phyloP scores from a whole-genome alignment of 2,329 filamentous ascomycete species.

The Talaromyces sp. region DNA sequence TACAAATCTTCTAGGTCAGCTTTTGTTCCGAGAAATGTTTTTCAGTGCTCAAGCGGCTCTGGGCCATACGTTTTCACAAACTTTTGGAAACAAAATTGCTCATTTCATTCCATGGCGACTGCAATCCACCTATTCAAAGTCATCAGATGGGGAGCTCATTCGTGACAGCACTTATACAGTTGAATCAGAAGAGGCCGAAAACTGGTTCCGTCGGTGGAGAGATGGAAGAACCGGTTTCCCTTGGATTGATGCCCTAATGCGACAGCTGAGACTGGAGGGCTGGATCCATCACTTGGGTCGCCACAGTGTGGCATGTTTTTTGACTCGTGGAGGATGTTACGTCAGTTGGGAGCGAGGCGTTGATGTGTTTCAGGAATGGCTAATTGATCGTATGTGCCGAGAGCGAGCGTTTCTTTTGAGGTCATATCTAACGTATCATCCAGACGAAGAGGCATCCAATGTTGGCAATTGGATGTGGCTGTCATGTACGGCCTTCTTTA shows the following conservation, averaged over 20 bases:
- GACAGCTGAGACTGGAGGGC: conserved; percentile 64
- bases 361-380: conserved; percentile 70
- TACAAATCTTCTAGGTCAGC: conserved; percentile 64
- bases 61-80: conserved; percentile 60
- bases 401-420: background rate
- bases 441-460: conserved; percentile 21
- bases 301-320: conserved; percentile 72
- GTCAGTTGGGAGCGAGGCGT: conserved; percentile 73
- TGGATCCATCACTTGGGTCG: conserved; percentile 78
- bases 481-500: conserved; percentile 65
- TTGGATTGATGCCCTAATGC: conserved; percentile 77
- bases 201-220: conserved; percentile 65
- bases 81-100: conserved; percentile 59
- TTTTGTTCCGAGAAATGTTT: conserved; percentile 79
- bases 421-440: background rate
- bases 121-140: conserved; percentile 49
- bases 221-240: conserved; percentile 67
- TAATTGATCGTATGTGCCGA: conserved; percentile 54
- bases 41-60: conserved; percentile 69
- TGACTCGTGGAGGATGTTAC: conserved; percentile 75
- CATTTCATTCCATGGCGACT: conserved; percentile 78
- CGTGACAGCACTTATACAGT: conserved; percentile 59
- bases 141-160: conserved; percentile 36
- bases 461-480: conserved; percentile 47
- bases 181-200: conserved; percentile 57